Conservation (phyloP, 208 protist species). For the Porcisia deanei region DNA sequence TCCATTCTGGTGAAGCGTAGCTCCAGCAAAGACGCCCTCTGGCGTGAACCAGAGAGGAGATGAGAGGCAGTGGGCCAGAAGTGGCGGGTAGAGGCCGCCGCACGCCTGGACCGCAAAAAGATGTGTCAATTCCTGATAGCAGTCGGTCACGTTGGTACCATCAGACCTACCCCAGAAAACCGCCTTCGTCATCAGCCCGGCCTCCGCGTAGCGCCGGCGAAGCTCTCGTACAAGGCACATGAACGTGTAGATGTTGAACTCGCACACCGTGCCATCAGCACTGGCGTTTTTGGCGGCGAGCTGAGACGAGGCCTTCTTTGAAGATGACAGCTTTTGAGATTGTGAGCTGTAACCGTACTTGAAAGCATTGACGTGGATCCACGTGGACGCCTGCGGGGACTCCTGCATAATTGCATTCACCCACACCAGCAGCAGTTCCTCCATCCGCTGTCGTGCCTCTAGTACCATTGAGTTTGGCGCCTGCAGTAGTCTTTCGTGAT, state of each 20-base stretch:
- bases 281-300: neutral
- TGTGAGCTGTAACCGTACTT: conserved; percentile 7
- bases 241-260: conserved; percentile 44
- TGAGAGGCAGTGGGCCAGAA: conserved; percentile 62
- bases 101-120: conserved; percentile 53
- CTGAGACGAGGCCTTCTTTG: neutral
- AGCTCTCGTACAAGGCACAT: conserved; percentile 65
- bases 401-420: conserved; percentile 73
- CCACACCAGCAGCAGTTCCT: conserved; percentile 70
- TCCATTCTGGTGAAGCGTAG: conserved; percentile 5
- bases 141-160: conserved; percentile 1
- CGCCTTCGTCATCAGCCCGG: conserved; percentile 10
- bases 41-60: conserved; percentile 29
- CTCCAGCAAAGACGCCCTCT: conserved; percentile 25
- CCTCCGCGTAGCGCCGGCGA: conserved; percentile 32
- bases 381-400: conserved; percentile 33
- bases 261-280: conserved; percentile 12
- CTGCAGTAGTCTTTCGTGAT: conserved; percentile 14
- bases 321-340: conserved; percentile 3
- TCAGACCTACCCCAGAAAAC: neutral
- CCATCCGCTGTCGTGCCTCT: conserved; percentile 31
- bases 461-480: conserved; percentile 27
- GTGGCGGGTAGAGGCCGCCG: conserved; percentile 62
- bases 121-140: conserved; percentile 49
- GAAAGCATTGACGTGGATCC: conserved; percentile 30